These are phyloP conservation scores for Leersia perrieri DNA, from an alignment of 176 grass and related monocot species.

Conservation along the genomic window DNA sequence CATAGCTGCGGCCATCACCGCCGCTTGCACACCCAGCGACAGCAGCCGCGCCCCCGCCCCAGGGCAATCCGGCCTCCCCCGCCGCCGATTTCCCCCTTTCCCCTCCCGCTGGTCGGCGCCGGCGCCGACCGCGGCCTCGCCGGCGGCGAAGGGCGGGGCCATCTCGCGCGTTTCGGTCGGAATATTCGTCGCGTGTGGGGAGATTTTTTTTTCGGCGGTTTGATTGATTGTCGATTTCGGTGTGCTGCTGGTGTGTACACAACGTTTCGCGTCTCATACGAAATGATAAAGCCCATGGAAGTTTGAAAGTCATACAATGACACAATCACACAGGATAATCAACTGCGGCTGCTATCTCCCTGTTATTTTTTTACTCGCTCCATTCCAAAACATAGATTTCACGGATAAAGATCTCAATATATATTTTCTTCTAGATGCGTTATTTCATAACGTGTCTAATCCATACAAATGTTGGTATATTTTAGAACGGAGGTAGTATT, in stretches of 20 bases:
- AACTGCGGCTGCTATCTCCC: too few species aligned
- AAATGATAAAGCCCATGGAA: too few species aligned
- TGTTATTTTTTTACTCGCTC: too few species aligned
- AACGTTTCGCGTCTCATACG: neutral
- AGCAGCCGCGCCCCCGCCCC: constrained; percentile 52
- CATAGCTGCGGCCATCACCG: constrained; percentile 67
- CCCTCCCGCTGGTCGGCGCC: neutral
- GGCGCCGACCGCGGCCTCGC: neutral
- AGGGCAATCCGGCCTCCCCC: neutral
- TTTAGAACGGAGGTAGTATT: too few species aligned
- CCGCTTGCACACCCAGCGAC: constrained; percentile 49
- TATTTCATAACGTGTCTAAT: too few species aligned
- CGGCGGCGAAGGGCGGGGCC: neutral
- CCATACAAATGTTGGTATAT: too few species aligned
- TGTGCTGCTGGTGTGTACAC: neutral
- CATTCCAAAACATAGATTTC: too few species aligned
- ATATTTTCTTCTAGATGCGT: too few species aligned
- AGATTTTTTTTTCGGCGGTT: neutral
- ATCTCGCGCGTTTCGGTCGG: constrained; percentile 3
- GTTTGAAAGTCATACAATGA: too few species aligned
- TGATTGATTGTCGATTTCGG: neutral
- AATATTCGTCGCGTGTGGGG: neutral
- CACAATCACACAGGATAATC: too few species aligned
- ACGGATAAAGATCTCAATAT: too few species aligned
- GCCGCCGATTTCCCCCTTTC: neutral